These are phyloP conservation scores for Solanum hybrid DNA, from an alignment of 305 asterid species.

Conservation along the genomic window DNA sequence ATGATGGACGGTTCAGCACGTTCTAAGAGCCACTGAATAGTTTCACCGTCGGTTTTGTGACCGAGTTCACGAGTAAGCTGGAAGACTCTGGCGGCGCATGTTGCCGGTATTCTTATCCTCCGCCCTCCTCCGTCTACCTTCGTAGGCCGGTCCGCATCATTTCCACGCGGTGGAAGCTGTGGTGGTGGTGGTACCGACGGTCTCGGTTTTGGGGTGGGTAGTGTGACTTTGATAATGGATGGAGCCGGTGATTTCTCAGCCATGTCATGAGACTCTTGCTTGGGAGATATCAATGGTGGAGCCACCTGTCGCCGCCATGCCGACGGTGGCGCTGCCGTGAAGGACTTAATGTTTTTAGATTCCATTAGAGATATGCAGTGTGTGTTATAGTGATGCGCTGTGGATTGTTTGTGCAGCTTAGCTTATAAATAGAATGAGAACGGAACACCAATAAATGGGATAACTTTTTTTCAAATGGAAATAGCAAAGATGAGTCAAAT, in stretches of 20 bases:
- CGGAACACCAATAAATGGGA: background rate
- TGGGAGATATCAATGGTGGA: slow-evolving; percentile 14
- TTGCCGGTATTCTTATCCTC: slow-evolving; percentile 57
- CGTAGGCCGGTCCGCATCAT: slow-evolving; percentile 24
- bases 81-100: slow-evolving; percentile 68
- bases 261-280: slow-evolving; percentile 20
- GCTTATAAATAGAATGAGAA: background rate
- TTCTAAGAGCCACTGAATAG: slow-evolving; percentile 68
- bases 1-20: slow-evolving; percentile 61
- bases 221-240: background rate
- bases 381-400: background rate
- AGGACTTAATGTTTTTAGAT: background rate
- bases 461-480: too few relatives aligned
- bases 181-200: background rate
- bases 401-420: background rate
- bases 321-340: background rate
- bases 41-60: slow-evolving; percentile 73
- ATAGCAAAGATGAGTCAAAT: too few relatives aligned
- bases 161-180: background rate
- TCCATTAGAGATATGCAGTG: background rate
- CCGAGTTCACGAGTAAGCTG: slow-evolving; percentile 72
- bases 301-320: background rate
- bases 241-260: slow-evolving; percentile 10
- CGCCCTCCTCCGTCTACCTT: slow-evolving; percentile 69
- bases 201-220: slow-evolving; percentile 7